Evolutionary conservation across 352 stramenopile species (phyloP), one percentile per base, ranked within the genome.

Genomic region (Phytopythium montanum): DNA sequence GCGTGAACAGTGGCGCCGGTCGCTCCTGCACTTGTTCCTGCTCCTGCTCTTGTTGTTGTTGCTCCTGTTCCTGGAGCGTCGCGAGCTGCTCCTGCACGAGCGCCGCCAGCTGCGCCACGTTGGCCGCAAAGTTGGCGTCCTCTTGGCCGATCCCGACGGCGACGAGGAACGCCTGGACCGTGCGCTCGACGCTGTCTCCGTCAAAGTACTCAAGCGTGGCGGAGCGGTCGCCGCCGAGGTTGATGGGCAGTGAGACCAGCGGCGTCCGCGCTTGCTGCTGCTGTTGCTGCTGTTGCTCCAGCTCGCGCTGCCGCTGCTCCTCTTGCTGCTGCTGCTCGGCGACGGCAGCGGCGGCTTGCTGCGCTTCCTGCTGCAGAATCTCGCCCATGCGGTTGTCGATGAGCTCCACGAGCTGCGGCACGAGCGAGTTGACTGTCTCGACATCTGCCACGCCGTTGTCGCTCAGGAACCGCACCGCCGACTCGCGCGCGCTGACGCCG

Each of bases 191-290:
- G 58, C 73, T 85, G 42, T 94, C 84, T 31, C 84, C 80, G 64
- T 86, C 78, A 64, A 77, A 94, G 68, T 92, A 92, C 38, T 84
- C 63, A 55, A 89, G 68, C 19, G 64, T 70, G 18, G 65, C 76
- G 23, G 72, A 61, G 14, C 70, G 70, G 48, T 85, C 70, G 25
- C 85, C 70, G 9, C 76, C 80, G 29, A 90, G 50, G 29, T 68
- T 76, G 53, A 90, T 79, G 6, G 73, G 64, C 9, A 92, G 48
- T 23, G 68, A 72, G 29, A 87, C 56, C 38, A 85, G 52, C 13
- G 70, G 80, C 38, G 66, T 52, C n/a, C 74, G 72, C 14, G 10
- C 33, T 2, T 59, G 52, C 16, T 60, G 36, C 44, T 54, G 50
- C 16, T 48, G n/a, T 29, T 60, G 62, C 26, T 42, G 49, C 5